Percentiles rank a stretch among this genome's conserved stretches.
These are phyloP conservation scores for Acorus gramineus DNA, from an alignment of 106 monocot species.

Conservation along the genomic window DNA sequence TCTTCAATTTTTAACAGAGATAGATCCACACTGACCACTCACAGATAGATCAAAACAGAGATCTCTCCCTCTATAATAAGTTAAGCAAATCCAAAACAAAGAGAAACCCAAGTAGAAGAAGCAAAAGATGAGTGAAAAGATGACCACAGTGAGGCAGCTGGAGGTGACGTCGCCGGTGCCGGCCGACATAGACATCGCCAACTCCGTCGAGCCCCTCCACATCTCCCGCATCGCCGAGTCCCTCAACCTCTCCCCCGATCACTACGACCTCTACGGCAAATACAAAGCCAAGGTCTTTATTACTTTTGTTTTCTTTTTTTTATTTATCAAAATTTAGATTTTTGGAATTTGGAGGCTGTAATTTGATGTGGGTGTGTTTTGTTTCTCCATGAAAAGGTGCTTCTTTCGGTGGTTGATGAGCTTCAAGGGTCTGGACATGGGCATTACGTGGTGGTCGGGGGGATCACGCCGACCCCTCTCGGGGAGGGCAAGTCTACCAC, in stretches of 20 bases:
- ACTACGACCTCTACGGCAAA: slow-evolving; percentile 95
- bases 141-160: slow-evolving; percentile 35
- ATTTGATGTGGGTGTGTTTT: slow-evolving; percentile 6
- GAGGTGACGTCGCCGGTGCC: slow-evolving; percentile 80
- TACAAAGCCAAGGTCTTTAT: slow-evolving; percentile 87
- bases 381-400: slow-evolving; percentile 30
- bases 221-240: slow-evolving; percentile 72
- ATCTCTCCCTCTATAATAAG: too few species aligned
- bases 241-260: slow-evolving; percentile 47
- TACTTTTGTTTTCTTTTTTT: not conserved
- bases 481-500: slow-evolving; percentile 98
- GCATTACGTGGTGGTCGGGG: slow-evolving; percentile 93
- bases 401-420: slow-evolving; percentile 69
- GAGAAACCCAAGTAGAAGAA: too few species aligned
- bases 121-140: too few species aligned
- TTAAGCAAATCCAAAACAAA: too few species aligned
- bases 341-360: not conserved
- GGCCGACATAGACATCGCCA: slow-evolving; percentile 98
- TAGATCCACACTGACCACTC: too few species aligned
- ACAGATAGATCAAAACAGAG: too few species aligned
- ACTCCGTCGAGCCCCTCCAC: slow-evolving; percentile 73
- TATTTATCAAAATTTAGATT: not conserved
- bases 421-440: slow-evolving; percentile 54
- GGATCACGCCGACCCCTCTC: slow-evolving; percentile 95
- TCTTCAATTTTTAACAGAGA: too few species aligned